Base-by-base conservation (phyloP, 148 eudicot species). In the Silene uniflora region DNA sequence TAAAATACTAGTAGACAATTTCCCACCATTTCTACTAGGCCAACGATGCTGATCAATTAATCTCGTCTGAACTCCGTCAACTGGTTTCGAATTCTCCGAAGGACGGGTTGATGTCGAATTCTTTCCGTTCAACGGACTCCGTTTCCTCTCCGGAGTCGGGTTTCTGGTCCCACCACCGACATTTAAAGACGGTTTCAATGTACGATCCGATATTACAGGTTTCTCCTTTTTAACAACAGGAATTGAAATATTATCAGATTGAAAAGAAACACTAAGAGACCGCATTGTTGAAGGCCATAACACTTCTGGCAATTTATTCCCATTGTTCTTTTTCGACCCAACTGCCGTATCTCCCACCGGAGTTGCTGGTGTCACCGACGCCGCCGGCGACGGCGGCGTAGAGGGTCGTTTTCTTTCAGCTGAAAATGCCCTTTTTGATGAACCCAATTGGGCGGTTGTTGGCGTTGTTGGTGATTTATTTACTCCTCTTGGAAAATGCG, bases 281-380 rank as follows among this genome's bases (percentile, higher is more conserved):
- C 98, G 88, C 97, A 88, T 92, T 29, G 97, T 91, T n/a, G 96
- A 88, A 54, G 98, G 99, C 97, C 99, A 95, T 80, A 95, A 83
- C 69, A 81, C 83, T 80, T 92, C 97, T 0, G 88, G 88, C 81
- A 87, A 67, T 80, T 85, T 83, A 75, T 81, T 81, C 21, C 85
- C 77, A 19, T 52, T 39, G 67, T 72, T 55, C 87, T 90, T 95
- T 73, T 83, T 90, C 18, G 94, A 82, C 71, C 87, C 92, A 54
- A 75, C 79, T 42, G 85, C 70, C 77, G 93, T 88, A 32, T 91
- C 91, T 6, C 81, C 77, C 3, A 85, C 89, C 5, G 99, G 99
- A 32, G 97, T 95, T 16, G 93, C 35, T 3, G 35, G 35, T 3
- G 35, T 78, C 7, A 91, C 88, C 62, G 35, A 32, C 35, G 88